Evolutionary conservation across 2,329 filamentous ascomycete genomes (phyloP), one percentile per base, ranked within the genome.

Genomic region (Fusarium solani-melongenae): DNA sequence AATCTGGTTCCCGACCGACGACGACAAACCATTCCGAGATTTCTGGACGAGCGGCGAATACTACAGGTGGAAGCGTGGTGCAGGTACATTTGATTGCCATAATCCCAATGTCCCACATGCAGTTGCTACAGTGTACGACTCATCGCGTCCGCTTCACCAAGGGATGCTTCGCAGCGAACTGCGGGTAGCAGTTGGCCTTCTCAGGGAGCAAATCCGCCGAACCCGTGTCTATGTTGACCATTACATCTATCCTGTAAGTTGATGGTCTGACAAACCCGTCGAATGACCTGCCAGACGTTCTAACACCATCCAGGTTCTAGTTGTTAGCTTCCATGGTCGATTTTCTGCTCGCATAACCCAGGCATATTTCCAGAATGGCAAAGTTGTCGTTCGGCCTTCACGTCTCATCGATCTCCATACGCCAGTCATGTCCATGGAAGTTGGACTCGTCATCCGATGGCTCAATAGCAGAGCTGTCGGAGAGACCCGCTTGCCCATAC

Each of bases 311-410:
- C 14, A 74, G 71, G 58, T 66, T n/a, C 39, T 72, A 6, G 41
- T 72, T 9, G 11, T 66, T 7, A 65, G 69, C 33, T 70, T 70
- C 31, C 67, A 69, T 17, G 66, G 15, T 12, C 58, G 55, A 7
- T 72, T 66, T 24, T 68, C 69, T 4, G 69, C 71, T 7, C 69
- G 69, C 4, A 31, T 72, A 6, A 46, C 67, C 11, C 71, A 74
- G 33, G 64, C 57, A 20, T 62, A 66, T 34, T 36, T 72, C 6
- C 27, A 66, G 10, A 49, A 61, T 29, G 69, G 62, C 12, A 39
- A 39, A 6, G 39, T 72, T 29, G 46, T 68, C 2, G 15, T 70
- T 8, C 71, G 66, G 11, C 24, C 55, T 1, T 74, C 69, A 6
- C 71, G 71, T 9, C 60, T 74, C 11, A 31, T 72, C 10, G 53